These are phyloP conservation scores for Anacardium occidentale DNA, from an alignment of 345 rosid genomes.

Conservation along the genomic window DNA sequence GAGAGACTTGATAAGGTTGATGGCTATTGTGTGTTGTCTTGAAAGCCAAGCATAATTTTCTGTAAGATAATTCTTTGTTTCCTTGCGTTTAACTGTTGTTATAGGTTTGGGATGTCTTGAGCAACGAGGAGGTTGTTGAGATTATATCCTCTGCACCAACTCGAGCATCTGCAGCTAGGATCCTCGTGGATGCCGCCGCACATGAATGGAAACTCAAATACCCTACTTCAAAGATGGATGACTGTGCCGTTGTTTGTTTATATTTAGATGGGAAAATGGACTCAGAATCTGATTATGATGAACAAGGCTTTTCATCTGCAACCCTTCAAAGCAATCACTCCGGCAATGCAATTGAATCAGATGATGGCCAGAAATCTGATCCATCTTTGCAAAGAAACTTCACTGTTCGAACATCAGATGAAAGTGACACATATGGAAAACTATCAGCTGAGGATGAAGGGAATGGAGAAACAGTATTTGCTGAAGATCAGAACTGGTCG, in stretches of 20 bases:
- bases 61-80: neutral
- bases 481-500: slow-evolving; percentile 84
- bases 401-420: slow-evolving; percentile 77
- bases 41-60: neutral
- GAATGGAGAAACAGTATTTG: slow-evolving; percentile 28
- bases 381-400: slow-evolving; percentile 85
- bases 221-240: slow-evolving; percentile 99
- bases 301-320: slow-evolving; percentile 75
- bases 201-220: slow-evolving; percentile 95
- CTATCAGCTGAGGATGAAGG: slow-evolving; percentile 37
- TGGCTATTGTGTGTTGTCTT: too few species aligned
- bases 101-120: slow-evolving; percentile 98
- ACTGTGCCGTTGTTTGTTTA: slow-evolving; percentile 96
- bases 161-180: slow-evolving; percentile 83
- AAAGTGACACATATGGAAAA: slow-evolving; percentile 41
- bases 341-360: slow-evolving; percentile 66
- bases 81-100: slow-evolving; percentile 4
- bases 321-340: slow-evolving; percentile 70
- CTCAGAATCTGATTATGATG: slow-evolving; percentile 75
- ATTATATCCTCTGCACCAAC: slow-evolving; percentile 77
- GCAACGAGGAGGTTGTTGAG: slow-evolving; percentile 95
- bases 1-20: too few species aligned
- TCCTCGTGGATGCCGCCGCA: slow-evolving; percentile 81
- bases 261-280: slow-evolving; percentile 97
- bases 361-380: slow-evolving; percentile 76